phyloP scores from a whole-genome alignment of 805 yeast species.

The Dipodascopsis uninucleata region DNA sequence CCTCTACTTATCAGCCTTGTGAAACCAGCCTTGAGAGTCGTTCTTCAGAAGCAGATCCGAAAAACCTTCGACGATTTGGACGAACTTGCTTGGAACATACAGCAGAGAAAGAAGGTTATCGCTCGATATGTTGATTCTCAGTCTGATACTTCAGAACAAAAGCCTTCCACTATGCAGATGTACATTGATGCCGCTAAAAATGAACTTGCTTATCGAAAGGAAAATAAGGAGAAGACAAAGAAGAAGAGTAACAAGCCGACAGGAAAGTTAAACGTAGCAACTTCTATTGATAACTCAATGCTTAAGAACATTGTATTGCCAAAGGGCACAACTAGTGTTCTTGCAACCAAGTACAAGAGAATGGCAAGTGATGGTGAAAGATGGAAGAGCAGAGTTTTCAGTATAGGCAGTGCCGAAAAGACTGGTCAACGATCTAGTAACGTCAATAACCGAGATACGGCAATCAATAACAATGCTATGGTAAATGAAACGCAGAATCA shows the following conservation, averaged over 20 bases:
- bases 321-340: slow-evolving; percentile 7
- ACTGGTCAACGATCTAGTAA: slow-evolving; percentile 4
- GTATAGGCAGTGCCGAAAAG: slow-evolving; percentile 13
- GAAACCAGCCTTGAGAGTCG: slow-evolving; percentile 20
- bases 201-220: slow-evolving; percentile 11
- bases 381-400: slow-evolving; percentile 26
- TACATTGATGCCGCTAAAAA: slow-evolving; percentile 19
- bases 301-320: slow-evolving; percentile 24
- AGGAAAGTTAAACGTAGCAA: slow-evolving; percentile 16
- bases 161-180: slow-evolving; percentile 9
- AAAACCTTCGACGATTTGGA: slow-evolving; percentile 21
- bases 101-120: slow-evolving; percentile 19
- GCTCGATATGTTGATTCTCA: slow-evolving; percentile 8
- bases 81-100: slow-evolving; percentile 15
- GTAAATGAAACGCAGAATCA: too few relatives aligned
- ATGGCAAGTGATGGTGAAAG: slow-evolving; percentile 22
- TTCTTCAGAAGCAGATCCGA: slow-evolving; percentile 24
- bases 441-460: neutral
- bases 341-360: slow-evolving; percentile 17
- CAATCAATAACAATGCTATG: neutral
- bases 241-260: slow-evolving; percentile 5
- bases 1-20: slow-evolving; percentile 19
- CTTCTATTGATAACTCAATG: slow-evolving; percentile 14
- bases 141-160: neutral
- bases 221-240: slow-evolving; percentile 6